Evolutionary conservation across 2,329 filamentous ascomycete genomes (phyloP).

Genomic region (Fusarium stilboides): DNA sequence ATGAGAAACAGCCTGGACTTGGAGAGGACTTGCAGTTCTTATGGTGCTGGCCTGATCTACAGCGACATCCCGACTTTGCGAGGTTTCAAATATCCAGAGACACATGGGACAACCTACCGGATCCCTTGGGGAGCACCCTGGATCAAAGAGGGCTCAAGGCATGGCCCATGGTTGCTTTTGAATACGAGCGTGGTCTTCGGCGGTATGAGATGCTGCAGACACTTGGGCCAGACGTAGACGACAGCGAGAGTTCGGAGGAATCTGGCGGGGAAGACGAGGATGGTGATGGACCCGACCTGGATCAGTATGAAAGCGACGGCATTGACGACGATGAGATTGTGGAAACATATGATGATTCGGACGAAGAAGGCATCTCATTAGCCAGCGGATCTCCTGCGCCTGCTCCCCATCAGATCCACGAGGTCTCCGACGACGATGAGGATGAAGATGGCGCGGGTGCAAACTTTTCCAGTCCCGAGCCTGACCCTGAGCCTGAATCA

Average conservation of each 20-base stretch:
- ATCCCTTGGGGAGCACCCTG: constrained; percentile 14
- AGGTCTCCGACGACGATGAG: constrained; percentile 30
- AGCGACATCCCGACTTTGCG: constrained; percentile 51
- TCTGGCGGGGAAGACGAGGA: constrained; percentile 27
- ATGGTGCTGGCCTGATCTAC: constrained; percentile 55
- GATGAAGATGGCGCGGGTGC: constrained; percentile 31
- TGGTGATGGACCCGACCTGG: constrained; percentile 38
- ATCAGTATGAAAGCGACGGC: constrained; percentile 59
- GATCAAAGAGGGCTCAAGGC: constrained; percentile 36
- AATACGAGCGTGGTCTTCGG: constrained; percentile 35
- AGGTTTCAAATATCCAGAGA: constrained; percentile 42
- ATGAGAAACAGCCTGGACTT: constrained; percentile 44
- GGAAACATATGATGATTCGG: constrained; percentile 46
- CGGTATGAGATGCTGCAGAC: constrained; percentile 37
- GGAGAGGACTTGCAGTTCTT: constrained; percentile 49
- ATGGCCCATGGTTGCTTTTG: constrained; percentile 54
- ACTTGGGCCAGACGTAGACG: constrained; percentile 14
- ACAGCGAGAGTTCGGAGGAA: constrained; percentile 36
- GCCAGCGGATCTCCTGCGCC: constrained; percentile 9
- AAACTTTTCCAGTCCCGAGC: constrained; percentile 54
- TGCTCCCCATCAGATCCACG: constrained; percentile 13
- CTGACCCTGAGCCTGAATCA: constrained; percentile 34
- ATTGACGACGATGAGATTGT: constrained; percentile 56
- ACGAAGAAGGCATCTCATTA: constrained; percentile 48
- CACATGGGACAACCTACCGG: constrained; percentile 6